A percentile compares a stretch with the other conserved stretches of the same genome.
phyloP scores from a whole-genome alignment of 179 eudicot species.

The Beta lomatogona region DNA sequence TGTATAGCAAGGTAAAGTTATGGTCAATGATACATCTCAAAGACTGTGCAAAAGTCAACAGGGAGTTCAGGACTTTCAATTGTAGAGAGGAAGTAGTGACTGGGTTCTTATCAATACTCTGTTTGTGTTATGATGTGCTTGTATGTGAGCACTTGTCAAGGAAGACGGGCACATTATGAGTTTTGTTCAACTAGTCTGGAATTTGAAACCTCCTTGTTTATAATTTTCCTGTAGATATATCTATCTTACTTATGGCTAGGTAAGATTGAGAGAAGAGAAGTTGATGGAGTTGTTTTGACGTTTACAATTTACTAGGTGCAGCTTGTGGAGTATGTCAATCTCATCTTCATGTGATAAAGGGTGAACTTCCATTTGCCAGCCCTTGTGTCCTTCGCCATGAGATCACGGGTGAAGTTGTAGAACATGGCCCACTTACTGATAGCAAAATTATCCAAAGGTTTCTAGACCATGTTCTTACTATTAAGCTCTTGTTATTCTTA shows the following conservation, averaged over 20 bases:
- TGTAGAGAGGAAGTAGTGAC: not conserved
- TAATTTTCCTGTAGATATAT: not conserved
- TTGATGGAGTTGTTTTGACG: slow-evolving; percentile 13
- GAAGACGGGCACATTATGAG: not conserved
- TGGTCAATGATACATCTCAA: not conserved
- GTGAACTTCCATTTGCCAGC: slow-evolving; percentile 91
- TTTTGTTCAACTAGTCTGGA: not conserved
- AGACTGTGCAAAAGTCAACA: not conserved
- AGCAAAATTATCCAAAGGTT: slow-evolving; percentile 68
- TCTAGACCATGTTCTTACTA: slow-evolving; percentile 5
- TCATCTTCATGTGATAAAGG: slow-evolving; percentile 97
- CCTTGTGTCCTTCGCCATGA: slow-evolving; percentile 98
- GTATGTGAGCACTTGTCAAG: not conserved
- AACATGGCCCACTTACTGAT: slow-evolving; percentile 89
- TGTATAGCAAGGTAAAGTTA: not conserved
- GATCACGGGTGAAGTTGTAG: slow-evolving; percentile 98
- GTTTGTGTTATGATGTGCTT: not conserved
- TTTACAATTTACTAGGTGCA: slow-evolving; percentile 40
- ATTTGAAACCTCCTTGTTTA: not conserved
- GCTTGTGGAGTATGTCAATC: slow-evolving; percentile 99
- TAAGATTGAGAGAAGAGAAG: not conserved
- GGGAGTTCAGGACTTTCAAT: not conserved
- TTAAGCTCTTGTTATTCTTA: not conserved
- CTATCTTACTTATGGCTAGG: no score
- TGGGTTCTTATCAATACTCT: not conserved